These are phyloP conservation scores for Hanseniaspora taiwanica DNA, from an alignment of 805 yeast genomes.

Conservation along the genomic window DNA sequence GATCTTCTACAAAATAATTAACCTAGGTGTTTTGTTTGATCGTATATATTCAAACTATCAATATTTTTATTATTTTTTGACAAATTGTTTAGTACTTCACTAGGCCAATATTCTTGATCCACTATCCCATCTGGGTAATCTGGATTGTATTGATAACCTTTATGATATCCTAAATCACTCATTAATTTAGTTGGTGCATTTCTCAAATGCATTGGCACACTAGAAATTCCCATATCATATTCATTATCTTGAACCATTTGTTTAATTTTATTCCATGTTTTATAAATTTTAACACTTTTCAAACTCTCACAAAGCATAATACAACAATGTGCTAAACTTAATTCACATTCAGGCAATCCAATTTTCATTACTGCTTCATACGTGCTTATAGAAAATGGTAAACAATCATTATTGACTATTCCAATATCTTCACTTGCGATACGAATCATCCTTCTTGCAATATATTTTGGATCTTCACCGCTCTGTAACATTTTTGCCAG, in stretches of 20 bases:
- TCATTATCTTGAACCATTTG: slow-evolving; percentile 44
- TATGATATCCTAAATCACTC: slow-evolving; percentile 78
- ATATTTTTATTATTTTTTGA: slow-evolving; percentile 7
- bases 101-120: slow-evolving; percentile 73
- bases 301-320: slow-evolving; percentile 78
- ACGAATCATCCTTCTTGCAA: slow-evolving; percentile 82
- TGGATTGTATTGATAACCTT: slow-evolving; percentile 84
- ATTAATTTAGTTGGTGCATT: slow-evolving; percentile 91
- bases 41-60: slow-evolving; percentile 36
- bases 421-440: slow-evolving; percentile 96
- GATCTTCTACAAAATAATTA: background rate
- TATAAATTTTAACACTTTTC: slow-evolving; percentile 75
- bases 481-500: slow-evolving; percentile 79
- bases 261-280: slow-evolving; percentile 65
- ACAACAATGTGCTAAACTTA: slow-evolving; percentile 82
- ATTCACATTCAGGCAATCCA: slow-evolving; percentile 91
- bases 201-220: slow-evolving; percentile 62
- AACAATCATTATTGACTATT: slow-evolving; percentile 61
- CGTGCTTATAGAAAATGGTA: slow-evolving; percentile 79
- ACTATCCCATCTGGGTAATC: slow-evolving; percentile 48
- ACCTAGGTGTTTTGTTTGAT: slow-evolving; percentile 42
- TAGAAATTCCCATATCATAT: slow-evolving; percentile 34
- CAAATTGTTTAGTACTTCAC: slow-evolving; percentile 26
- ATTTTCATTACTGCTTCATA: slow-evolving; percentile 79
- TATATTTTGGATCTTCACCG: slow-evolving; percentile 87